Evolutionary conservation across 2,329 filamentous ascomycete genomes (phyloP).

Genomic region (Exophiala alcalophila): DNA sequence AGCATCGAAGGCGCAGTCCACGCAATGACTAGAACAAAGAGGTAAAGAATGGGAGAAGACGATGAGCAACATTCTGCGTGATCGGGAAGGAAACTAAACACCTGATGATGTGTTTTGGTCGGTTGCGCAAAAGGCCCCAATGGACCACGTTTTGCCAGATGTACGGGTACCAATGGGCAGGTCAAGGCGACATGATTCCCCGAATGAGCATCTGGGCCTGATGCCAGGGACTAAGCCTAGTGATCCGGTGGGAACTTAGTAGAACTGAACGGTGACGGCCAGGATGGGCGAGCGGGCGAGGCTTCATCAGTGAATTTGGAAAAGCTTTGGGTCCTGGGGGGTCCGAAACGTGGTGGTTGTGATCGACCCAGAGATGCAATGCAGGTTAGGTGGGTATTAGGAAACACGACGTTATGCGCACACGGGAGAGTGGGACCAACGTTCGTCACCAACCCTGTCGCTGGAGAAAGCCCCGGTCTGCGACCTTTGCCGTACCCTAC

Average conservation of each 20-base stretch:
- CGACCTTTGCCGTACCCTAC: too few species aligned
- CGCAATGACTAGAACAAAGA: conserved; percentile 16
- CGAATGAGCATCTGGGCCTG: conserved; percentile 20
- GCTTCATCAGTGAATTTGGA: background rate
- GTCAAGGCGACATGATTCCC: conserved; percentile 10
- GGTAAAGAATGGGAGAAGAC: conserved; percentile 8
- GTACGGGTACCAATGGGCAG: conserved; percentile 18
- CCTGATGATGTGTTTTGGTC: conserved; percentile 6
- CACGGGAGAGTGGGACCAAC: conserved; percentile 12
- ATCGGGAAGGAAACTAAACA: conserved; percentile 11
- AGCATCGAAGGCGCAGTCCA: conserved; percentile 12
- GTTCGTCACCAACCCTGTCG: conserved; percentile 21
- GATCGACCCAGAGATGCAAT: conserved; percentile 7
- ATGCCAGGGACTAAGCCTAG: conserved; percentile 13
- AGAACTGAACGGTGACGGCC: background rate
- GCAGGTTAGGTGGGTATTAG: conserved; percentile 2
- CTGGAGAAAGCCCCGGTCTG: too few species aligned
- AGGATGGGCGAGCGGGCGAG: too few species aligned
- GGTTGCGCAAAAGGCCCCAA: conserved; percentile 11
- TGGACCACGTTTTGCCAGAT: conserved; percentile 16
- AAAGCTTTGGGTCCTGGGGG: conserved; percentile 16
- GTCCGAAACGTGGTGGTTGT: conserved; percentile 23
- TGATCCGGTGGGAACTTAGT: conserved; percentile 9
- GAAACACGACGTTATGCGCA: conserved; percentile 7
- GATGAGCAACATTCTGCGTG: conserved; percentile 14